phyloP scores from a whole-genome alignment of 1,284 basidiomycete species.

The Cryptococcus wingfieldii region DNA sequence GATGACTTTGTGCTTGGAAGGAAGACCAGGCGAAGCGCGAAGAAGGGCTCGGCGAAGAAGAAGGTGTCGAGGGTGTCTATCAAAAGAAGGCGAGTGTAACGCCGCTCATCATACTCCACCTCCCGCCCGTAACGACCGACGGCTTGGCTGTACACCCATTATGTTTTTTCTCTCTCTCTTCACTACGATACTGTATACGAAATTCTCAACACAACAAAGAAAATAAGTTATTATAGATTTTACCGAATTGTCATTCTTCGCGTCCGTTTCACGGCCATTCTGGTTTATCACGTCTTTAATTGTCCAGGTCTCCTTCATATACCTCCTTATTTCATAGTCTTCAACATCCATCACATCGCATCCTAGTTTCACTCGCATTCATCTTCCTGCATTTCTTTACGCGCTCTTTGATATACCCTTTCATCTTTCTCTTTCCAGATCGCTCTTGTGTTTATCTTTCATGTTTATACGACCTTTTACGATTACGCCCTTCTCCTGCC shows the following conservation, averaged over 20 bases:
- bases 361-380: neutral
- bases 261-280: neutral
- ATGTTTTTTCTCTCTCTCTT: too few species aligned
- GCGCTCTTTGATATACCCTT: neutral
- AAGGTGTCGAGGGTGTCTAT: neutral
- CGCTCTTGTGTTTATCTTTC: neutral
- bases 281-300: neutral
- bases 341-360: neutral
- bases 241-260: too few species aligned
- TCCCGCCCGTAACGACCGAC: too few species aligned
- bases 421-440: neutral
- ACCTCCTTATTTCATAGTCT: neutral
- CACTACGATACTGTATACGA: too few species aligned
- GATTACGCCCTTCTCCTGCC: neutral
- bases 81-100: neutral
- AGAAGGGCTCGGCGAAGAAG: conserved; percentile 4
- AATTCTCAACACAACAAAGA: too few species aligned
- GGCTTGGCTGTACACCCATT: too few species aligned
- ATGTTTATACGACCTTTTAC: conserved; percentile 1
- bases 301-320: neutral
- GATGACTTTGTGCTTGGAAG: conserved; percentile 31
- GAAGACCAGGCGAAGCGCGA: conserved; percentile 15
- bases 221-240: too few species aligned
- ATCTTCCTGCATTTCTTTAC: too few species aligned
- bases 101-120: too few species aligned